Base-by-base conservation (phyloP, 352 stramenopile species). In the Phytophthora syringae region DNA sequence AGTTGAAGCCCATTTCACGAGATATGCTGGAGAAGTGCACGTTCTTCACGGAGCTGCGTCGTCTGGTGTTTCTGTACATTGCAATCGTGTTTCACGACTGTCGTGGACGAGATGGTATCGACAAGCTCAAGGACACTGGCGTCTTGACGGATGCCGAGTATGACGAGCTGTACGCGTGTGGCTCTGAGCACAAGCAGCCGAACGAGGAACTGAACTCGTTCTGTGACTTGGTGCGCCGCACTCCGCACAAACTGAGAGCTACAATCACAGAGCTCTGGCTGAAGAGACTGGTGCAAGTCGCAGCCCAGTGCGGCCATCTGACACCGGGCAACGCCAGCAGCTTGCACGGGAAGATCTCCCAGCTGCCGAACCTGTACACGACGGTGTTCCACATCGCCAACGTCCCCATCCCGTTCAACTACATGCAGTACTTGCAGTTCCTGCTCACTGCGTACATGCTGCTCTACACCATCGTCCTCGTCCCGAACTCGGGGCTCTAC, bases 371-470 rank as follows among this genome's bases (percentile, higher is more conserved):
- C 20, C 63, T 92, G 13, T 92, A 92, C 67, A 90, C 84, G 47
- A 89, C 84, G 2, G 82, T 93, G 11, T 93, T 89, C 64, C 88
- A 89, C 64, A 91, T 93, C 60, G 82, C 84, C 28, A 93, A 93
- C 54, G 80, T 91, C 7, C 84, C 84, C 24, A 93, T 93, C 48
- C 84, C 84, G 52, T 93, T 93, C 80, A 90, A 90, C 69, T 93
- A 93, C 69, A 89, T 88, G 71, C 84, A 93, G 70, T 93, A 90
- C 52, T 71, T 91, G 3, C 78, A 89, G 67, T 70, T 85, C 5
- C 64, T 93, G 37, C 76, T 93, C 22, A 58, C 74, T 16, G 71
- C 74, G 1, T 93, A 93, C 63, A 89, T 93, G 78, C 73, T 72
- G 65, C 79, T 93, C 30, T 93, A 93, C 70, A 91, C 77, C 27